Evolutionary conservation across 2,329 filamentous ascomycete genomes (phyloP), one percentile per base, ranked within the genome.

Genomic region (Diaporthe destruens): DNA sequence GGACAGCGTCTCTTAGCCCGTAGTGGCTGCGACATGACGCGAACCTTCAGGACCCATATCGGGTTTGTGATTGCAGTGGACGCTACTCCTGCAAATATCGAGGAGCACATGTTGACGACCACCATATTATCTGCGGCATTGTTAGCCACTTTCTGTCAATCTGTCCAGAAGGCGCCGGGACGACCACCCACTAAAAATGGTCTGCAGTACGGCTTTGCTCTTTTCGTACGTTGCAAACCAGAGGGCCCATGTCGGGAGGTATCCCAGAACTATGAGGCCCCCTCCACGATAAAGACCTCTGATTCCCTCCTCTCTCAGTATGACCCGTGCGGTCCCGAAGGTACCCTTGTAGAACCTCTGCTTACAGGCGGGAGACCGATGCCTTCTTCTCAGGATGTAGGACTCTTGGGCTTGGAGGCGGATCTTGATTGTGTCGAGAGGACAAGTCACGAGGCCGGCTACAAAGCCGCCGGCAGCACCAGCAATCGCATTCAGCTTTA

Each of bases 21-120:
- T 39, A 75, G 87, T 79, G 79, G 92, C 85, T 98, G 96, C 47
- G 96, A 98, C 96, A 98, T 98, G 77, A 99, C 89, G 76, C 96
- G 89, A 61, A 96, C 99, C 84, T 99, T 99, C 85, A 99, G 98
- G 47, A 99, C 96, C 96, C 96, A 99, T 74, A 99, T 99, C 0
- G 96, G 96, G 82, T 98, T 99, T 29, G 96, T 99, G 75, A 92
- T 93, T 75, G 98, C 88, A 6, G 96, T 99, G 76, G 95, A 98
- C 84, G 93, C 98, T 74, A 91, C 95, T 69, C 96, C 96, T 32
- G 96, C 96, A 72, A 95, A 89, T 74, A 99, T 90, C 11, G 96
- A 98, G 29, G 96, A 96, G 86, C 93, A 95, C 76, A 96, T 92
- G 80, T 94, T 94, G 78, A 96, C 89, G 56, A 94, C 81, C 84